Base-by-base conservation (phyloP, 805 yeast genomes). In the Zygosaccharomyces rouxii region DNA sequence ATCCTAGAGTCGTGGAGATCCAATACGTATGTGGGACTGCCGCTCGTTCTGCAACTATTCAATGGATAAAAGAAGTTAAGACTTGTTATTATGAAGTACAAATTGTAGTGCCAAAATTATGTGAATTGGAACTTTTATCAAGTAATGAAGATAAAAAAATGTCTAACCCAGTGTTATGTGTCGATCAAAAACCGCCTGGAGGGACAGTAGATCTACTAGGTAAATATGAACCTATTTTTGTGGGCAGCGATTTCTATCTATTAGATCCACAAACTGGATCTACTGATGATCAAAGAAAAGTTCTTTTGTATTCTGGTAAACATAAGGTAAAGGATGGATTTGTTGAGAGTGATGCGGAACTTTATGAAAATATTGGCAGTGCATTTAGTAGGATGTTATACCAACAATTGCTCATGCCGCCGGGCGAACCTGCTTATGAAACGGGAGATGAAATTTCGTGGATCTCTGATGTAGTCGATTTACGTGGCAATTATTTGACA, bases 61-160 rank as follows among this genome's bases (percentile, higher is more conserved):
- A 55, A 22, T 74, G 74, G 58, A 71, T 80, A 3, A 66, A 66
- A 42, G 89, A 83, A 61, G 64, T 72, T 28, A 73, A 71, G 47
- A 78, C 83, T 0, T 83, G 89, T 60, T 75, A 74, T 39, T 83
- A 83, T 58, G 71, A 71, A 53, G 71, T 80, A 64, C 68, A 69
- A 23, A 64, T 83, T 3, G 72, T 71, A 41, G 71, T 81, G 0
- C 81, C 82, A 0, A 59, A 65, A 6, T 65, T 83, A 21, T 83
- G 89, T 49, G 49, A 46, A 39, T 60, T 58, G 60, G 69, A 55
- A n/a, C 50, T 64, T 7, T 55, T 67, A 7, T 55, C 59, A 5
- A 54, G 53, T 23, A 59, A 50, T 42, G 60, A 54, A 21, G 62
- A 62, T 30, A 57, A 57, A 42, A 54, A 51, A 11, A 26, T 45